These are phyloP conservation scores for Daucus carota DNA, from an alignment of 129 eudicot species.

Conservation along the genomic window DNA sequence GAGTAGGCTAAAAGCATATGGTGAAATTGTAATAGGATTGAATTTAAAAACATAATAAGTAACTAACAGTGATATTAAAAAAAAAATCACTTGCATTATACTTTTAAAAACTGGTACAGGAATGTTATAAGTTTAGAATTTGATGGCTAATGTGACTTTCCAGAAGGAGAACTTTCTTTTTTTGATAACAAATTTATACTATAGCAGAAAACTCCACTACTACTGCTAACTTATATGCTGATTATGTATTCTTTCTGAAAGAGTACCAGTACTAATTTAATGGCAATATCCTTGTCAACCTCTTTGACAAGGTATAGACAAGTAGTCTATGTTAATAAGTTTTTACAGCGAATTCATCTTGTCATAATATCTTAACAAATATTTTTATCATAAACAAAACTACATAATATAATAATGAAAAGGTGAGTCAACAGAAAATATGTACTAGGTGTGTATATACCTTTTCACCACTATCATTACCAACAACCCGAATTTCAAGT, in stretches of 20 bases:
- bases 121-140: background rate
- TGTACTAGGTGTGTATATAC: constrained; percentile 22
- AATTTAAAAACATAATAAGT: too few species aligned
- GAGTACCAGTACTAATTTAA: background rate
- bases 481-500: constrained; percentile 92
- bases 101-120: background rate
- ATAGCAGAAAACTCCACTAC: background rate
- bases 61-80: too few species aligned
- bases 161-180: background rate
- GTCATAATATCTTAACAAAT: background rate
- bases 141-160: background rate
- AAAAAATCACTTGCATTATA: background rate
- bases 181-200: background rate
- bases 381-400: background rate
- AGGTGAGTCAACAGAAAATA: background rate
- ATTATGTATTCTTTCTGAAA: background rate
- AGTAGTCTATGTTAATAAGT: background rate
- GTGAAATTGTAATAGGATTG: too few species aligned
- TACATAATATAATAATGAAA: background rate
- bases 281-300: background rate
- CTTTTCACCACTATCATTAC: constrained; percentile 99
- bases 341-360: background rate
- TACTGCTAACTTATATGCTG: background rate
- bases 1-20: background rate
- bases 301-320: background rate